Evolutionary conservation across 768 basidiomycete genomes (phyloP), one percentile per base, ranked within the genome.

Genomic region (Clathrus columnatus): DNA sequence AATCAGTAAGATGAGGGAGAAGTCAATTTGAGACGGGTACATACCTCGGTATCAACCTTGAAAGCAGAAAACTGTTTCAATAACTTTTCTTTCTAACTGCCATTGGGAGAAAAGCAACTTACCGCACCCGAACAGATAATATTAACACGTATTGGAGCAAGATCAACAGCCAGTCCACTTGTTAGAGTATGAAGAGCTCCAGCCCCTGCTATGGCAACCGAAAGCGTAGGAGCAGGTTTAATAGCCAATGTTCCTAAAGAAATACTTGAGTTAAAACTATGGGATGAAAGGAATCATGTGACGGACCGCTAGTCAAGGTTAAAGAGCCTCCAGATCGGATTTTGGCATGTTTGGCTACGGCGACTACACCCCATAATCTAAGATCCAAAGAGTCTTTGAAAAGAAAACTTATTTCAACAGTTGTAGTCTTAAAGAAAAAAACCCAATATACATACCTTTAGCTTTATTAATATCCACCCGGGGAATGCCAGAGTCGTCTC

Each of bases 101-200:
- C 8, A 8, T 47, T 21, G 46, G 7, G 46, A n/a, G 46, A 27
- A 27, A 27, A 32, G 30, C 30, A 14, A 47, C 46, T 49, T 17
- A 59, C 58, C 23, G 36, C 43, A 20, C 58, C 58, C 7, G 58
- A 50, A 44, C 48, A 47, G 29, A 59, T 50, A n/a, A 23, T 18
- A 26, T 59, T 59, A 21, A 59, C 58, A n/a, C 58, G 57, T 18
- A 57, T 57, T 1, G 56, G 58, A 11, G 58, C 58, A 8, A 59
- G 48, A 48, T 59, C 57, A 17, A 59, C 58, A 16, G 58, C 56
- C 28, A 59, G 32, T 14, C 58, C 58, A 17, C 58, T 17, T 5
- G 57, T 57, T 17, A 59, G 28, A 7, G 26, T 41, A 28, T 59
- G 55, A 26, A 57, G 43, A 16, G 55, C 54, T 7, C 55, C 58